Base-by-base conservation (phyloP, 345 rosid genomes). In the Leavenworthia alabamica region DNA sequence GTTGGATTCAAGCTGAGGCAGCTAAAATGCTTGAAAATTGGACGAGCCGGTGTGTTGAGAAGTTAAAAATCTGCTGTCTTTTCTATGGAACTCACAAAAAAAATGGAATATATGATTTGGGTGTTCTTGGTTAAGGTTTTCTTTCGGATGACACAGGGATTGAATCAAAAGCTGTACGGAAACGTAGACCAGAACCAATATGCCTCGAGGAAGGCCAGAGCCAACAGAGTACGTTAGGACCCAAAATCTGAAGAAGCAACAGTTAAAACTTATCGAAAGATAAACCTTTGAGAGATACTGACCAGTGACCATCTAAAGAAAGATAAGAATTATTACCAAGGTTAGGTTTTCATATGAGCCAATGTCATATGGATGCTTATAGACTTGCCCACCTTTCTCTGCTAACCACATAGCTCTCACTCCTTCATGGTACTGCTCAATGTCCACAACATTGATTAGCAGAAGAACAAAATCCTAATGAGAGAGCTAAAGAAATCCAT, bases 331-430 rank as follows among this genome's bases (percentile, higher is more conserved):
- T 41, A 63, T 80, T 75, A 90, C 97, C 54, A 64, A 70, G 52
- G 81, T 82, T 37, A 90, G 76, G 80, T 90, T 90, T 39, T 79
- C 95, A 55, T 48, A 85, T 57, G 77, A 66, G 60, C 93, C 85
- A 4, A 87, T 73, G 77, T 87, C 84, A 68, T 90, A 90, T 69
- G 96, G 97, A 81, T 90, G 93, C 79, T 78, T 83, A 64, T 87
- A 87, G 51, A 83, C 74, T 50, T 78, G 66, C 44, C 93, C 97
- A 59, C 89, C 93, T 80, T 85, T 90, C 82, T 83, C 90, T 64
- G 97, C 96, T 67, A 87, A 83, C 96, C 90, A 87, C 90, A 80
- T 78, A 47, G 93, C 93, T 81, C 96, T 82, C 51, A 87, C 96
- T 19, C 97, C 97, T 82, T 90, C 97, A 49, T 90, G 89, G 67